Base-by-base conservation (phyloP, 805 yeast genomes). In the Kodamaea kaohsiungensis region DNA sequence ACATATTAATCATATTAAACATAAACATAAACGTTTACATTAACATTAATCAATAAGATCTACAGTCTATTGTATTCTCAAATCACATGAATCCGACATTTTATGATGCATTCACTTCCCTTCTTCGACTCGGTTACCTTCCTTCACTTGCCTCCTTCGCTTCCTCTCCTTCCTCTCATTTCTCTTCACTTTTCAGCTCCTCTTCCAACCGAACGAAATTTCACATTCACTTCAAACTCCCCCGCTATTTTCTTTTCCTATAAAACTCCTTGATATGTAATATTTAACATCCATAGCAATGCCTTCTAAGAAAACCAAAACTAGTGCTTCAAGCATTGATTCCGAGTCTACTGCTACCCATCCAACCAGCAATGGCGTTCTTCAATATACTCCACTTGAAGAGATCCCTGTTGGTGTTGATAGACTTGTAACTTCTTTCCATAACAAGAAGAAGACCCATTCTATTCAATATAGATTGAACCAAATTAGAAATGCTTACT, bases 401-500 rank as follows among this genome's bases (percentile, higher is more conserved):
- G 80, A 76, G 16, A 85, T 88, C 55, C 78, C 83, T 0, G 53
- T 51, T 7, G 76, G 78, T 33, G 84, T 86, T 47, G 55, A 70
- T 8, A 63, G 65, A 15, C 70, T 86, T 10, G 68, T 68, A 4
- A 59, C 65, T 5, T 70, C 79, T 2, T 87, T 72, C 63, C 75
- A 78, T 67, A 62, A 65, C 27, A 58, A 71, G 7, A 79, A 79
- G 53, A 81, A 80, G 59, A 75, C 83, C 2, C 80, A 76, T 58
- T 69, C 82, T n/a, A 58, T 86, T 49, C 82, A 77, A 56, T 79
- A 63, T 64, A 77, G 96, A 48, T 75, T 81, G 59, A 75, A 82
- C 52, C 89, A 85, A 65, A 77, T 91, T 59, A 78, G 90, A 54
- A 83, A 86, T 61, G 63, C 91, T 16, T 88, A 86, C 71, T 85